Percentiles rank a stretch among this genome's conserved stretches.
Evolutionary conservation across 306 rosid genomes (phyloP).

Genomic region (peach (Prunus persica)): Prunus_persica_NCBIv2 NC_034015.1:19755001-19755500

Average conservation of each 20-base stretch:
- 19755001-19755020: background rate
- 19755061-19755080: constrained; percentile 21
- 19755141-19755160: background rate
- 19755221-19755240: background rate
- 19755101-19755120: background rate
- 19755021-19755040: constrained; percentile 16
- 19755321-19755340: background rate
- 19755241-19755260: background rate
- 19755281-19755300: background rate
- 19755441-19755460: background rate
- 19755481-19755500: constrained; percentile 21
- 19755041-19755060: constrained; percentile 5
- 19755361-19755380: background rate
- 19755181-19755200: background rate
- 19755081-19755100: constrained; percentile 1
- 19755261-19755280: background rate
- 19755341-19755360: constrained; percentile 1
- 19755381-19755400: background rate
- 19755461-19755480: constrained; percentile 36
- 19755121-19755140: background rate
- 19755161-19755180: background rate
- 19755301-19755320: background rate
- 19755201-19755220: background rate
- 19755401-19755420: background rate
- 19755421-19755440: background rate